Evolutionary conservation across 306 rosid genomes (phyloP).

Genomic region (Quercus parvula): DNA sequence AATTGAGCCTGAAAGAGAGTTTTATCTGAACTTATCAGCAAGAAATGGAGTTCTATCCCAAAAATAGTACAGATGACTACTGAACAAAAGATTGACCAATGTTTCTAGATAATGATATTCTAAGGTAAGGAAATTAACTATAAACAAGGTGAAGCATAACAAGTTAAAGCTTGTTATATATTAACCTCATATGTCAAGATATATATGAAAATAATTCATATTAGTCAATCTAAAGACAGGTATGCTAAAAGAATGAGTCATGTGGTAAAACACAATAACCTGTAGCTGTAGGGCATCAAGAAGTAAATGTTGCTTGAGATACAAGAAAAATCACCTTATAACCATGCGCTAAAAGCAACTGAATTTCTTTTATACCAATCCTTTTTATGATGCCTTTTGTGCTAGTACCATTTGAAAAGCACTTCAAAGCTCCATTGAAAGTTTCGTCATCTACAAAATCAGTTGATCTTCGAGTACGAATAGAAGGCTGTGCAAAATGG

Average conservation of each 20-base stretch:
- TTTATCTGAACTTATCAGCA: not conserved
- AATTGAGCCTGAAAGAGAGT: constrained; percentile 57
- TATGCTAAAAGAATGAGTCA: not conserved
- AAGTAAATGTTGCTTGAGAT: not conserved
- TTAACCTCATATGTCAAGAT: not conserved
- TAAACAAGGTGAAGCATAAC: not conserved
- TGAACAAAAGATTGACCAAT: not conserved
- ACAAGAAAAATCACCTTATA: constrained; percentile 61
- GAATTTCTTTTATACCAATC: constrained; percentile 53
- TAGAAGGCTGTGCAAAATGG: constrained; percentile 59
- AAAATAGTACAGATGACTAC: not conserved
- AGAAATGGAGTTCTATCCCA: not conserved
- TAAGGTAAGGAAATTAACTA: not conserved
- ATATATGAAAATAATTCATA: not conserved
- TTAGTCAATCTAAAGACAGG: not conserved
- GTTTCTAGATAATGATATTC: not conserved
- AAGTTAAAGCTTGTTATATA: not conserved
- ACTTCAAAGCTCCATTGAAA: constrained; percentile 63
- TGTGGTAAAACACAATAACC: not conserved
- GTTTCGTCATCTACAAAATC: constrained; percentile 45
- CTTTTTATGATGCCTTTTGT: constrained; percentile 63
- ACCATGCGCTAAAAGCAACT: constrained; percentile 82
- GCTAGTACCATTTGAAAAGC: constrained; percentile 53
- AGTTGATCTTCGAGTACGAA: constrained; percentile 69
- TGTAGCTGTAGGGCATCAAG: not conserved